A percentile compares a stretch with the other conserved stretches of the same genome.
Evolutionary conservation across 208 protist species (phyloP).

Genomic region (Leishmania guyanensis): DNA sequence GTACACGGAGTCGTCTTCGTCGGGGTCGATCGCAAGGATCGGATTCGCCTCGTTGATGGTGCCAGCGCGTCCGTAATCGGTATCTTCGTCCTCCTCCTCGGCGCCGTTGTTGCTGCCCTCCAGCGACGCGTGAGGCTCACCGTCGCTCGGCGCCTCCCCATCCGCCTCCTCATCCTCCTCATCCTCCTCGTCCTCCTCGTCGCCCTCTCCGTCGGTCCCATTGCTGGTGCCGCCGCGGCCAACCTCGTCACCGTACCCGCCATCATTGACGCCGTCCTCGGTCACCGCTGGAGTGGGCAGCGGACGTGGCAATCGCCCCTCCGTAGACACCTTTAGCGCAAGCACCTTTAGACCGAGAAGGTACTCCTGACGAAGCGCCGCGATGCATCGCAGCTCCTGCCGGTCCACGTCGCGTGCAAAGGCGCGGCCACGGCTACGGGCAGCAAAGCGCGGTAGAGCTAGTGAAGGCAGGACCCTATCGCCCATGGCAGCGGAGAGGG

Average conservation of each 20-base stretch:
- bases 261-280: slow-evolving; percentile 47
- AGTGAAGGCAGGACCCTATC: not conserved
- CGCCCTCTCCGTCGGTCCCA: slow-evolving; percentile 22
- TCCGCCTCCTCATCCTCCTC: slow-evolving; percentile 2
- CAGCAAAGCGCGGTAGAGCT: slow-evolving; percentile 21
- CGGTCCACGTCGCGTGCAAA: slow-evolving; percentile 39
- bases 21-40: slow-evolving; percentile 2
- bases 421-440: slow-evolving; percentile 32
- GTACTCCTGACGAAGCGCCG: slow-evolving; percentile 65
- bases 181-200: slow-evolving; percentile 15
- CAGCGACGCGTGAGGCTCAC: not conserved
- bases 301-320: slow-evolving; percentile 56
- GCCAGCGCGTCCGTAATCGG: slow-evolving; percentile 4
- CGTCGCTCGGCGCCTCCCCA: slow-evolving; percentile 24
- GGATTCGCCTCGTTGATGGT: not conserved
- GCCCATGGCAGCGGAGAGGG: not conserved
- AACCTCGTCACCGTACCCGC: not conserved
- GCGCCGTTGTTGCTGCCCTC: not conserved
- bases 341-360: slow-evolving; percentile 58
- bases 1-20: slow-evolving; percentile 36
- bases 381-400: slow-evolving; percentile 59
- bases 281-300: slow-evolving; percentile 30
- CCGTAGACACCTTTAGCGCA: slow-evolving; percentile 37
- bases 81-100: slow-evolving; percentile 29
- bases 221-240: not conserved